These are phyloP conservation scores for Canavalia gladiata DNA, from an alignment of 306 rosid species.

Conservation along the genomic window DNA sequence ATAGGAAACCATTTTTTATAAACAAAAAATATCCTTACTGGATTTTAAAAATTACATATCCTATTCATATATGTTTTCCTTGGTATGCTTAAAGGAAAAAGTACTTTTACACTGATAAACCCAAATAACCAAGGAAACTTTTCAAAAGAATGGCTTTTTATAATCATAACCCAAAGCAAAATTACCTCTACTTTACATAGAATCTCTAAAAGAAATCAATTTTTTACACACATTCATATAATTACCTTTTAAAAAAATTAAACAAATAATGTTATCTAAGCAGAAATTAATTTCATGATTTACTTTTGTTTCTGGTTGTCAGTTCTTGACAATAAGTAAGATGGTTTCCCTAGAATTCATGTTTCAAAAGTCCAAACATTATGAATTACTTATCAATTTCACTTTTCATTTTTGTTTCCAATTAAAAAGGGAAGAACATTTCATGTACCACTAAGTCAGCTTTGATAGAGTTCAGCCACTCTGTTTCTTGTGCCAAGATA, in stretches of 20 bases:
- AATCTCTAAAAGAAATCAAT: not conserved
- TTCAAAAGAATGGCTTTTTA: not conserved
- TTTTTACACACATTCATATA: not conserved
- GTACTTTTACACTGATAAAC: not conserved
- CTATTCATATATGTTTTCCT: not conserved
- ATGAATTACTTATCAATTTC: slow-evolving; percentile 20
- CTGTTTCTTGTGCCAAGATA: slow-evolving; percentile 76
- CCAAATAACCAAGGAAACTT: not conserved
- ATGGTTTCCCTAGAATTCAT: slow-evolving; percentile 4
- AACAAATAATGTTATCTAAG: slow-evolving; percentile 2
- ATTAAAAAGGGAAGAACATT: slow-evolving; percentile 31
- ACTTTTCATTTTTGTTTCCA: slow-evolving; percentile 19
- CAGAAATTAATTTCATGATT: slow-evolving; percentile 18
- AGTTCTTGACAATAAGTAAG: not conserved
- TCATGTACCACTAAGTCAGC: slow-evolving; percentile 91
- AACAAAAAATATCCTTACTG: not conserved
- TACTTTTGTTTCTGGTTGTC: not conserved
- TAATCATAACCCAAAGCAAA: not conserved
- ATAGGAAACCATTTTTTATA: not conserved
- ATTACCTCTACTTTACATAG: not conserved
- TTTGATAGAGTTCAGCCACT: slow-evolving; percentile 88
- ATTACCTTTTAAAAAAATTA: not conserved
- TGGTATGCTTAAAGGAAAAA: not conserved
- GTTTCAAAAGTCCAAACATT: slow-evolving; percentile 17
- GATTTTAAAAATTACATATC: not conserved